Percentiles rank a stretch among this genome's conserved stretches.
Conservation (phyloP, 768 basidiomycete species). For the Boletus rubescentipes region DNA sequence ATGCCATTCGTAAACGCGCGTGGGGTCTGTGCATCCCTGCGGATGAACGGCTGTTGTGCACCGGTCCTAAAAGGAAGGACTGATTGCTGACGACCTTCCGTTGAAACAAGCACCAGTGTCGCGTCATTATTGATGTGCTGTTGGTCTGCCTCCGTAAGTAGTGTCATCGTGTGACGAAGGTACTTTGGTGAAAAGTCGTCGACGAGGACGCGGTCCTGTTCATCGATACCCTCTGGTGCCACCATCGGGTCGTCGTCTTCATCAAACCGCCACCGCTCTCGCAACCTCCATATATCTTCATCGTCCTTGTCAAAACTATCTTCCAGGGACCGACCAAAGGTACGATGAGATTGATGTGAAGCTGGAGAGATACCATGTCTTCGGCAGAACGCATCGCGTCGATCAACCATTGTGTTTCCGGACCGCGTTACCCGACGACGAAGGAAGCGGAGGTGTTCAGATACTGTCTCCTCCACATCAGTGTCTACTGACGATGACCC, state of each 20-base stretch:
- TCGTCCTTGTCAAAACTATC: conserved; percentile 27
- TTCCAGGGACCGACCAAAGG: conserved; percentile 29
- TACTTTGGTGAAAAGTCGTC: conserved; percentile 70
- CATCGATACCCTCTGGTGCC: conserved; percentile 61
- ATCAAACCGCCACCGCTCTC: conserved; percentile 71
- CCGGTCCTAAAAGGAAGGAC: conserved; percentile 48
- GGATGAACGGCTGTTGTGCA: conserved; percentile 28
- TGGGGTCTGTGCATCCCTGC: conserved; percentile 26
- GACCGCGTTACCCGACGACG: conserved; percentile 82
- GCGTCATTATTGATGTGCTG: conserved; percentile 51
- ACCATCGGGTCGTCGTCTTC: conserved; percentile 56
- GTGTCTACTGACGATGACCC: conserved; percentile 30
- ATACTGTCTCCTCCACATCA: conserved; percentile 21
- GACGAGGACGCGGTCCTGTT: conserved; percentile 64
- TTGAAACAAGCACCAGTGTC: conserved; percentile 39
- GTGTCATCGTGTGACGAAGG: conserved; percentile 52
- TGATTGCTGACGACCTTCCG: conserved; percentile 52
- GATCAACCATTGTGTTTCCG: conserved; percentile 75
- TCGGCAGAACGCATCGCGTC: conserved; percentile 44
- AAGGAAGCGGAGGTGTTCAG: conserved; percentile 35
- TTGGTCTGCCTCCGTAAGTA: conserved; percentile 57
- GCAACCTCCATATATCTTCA: conserved; percentile 43
- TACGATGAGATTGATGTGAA: conserved; percentile 1
- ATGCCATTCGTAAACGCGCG: conserved; percentile 26
- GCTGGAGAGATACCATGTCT: conserved; percentile 22